phyloP scores from a whole-genome alignment of 2,329 filamentous ascomycete genomes.

The Chaetomium olivaceum region DNA sequence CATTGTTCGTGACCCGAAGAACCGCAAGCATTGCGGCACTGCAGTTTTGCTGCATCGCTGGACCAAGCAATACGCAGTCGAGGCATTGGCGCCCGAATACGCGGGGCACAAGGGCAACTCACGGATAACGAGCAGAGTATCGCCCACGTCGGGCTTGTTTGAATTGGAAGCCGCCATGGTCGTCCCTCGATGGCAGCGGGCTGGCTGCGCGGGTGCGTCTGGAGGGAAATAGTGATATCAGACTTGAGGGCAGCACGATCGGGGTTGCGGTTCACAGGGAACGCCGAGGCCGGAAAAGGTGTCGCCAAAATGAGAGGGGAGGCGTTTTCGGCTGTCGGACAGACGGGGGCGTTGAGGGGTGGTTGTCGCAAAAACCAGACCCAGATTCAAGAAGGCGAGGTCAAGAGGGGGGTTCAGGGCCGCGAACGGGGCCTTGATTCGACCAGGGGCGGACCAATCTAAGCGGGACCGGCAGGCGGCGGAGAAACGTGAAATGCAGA shows the following conservation, averaged over 20 bases:
- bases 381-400: slow-evolving; percentile 11
- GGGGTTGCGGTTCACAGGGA: slow-evolving; percentile 1
- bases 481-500: slow-evolving; percentile 17
- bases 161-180: slow-evolving; percentile 30
- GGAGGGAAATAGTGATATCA: slow-evolving; percentile 10
- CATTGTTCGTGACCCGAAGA: neutral
- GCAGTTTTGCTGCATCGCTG: neutral
- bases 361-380: slow-evolving; percentile 15
- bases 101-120: slow-evolving; percentile 43
- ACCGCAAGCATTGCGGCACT: slow-evolving; percentile 2
- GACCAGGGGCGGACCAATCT: slow-evolving; percentile 14
- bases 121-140: slow-evolving; percentile 72
- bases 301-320: slow-evolving; percentile 13
- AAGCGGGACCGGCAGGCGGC: slow-evolving; percentile 10
- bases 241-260: slow-evolving; percentile 6
- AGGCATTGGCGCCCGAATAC: neutral
- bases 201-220: slow-evolving; percentile 26
- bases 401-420: slow-evolving; percentile 3
- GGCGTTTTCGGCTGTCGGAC: slow-evolving; percentile 14
- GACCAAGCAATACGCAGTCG: neutral
- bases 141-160: slow-evolving; percentile 60
- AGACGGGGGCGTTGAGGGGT: slow-evolving; percentile 15
- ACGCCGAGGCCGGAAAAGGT: slow-evolving; percentile 9
- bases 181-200: slow-evolving; percentile 16
- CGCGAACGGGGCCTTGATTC: slow-evolving; percentile 8